phyloP scores from a whole-genome alignment of 1,139 yeast genomes.

The Debaryomyces udenii region DNA sequence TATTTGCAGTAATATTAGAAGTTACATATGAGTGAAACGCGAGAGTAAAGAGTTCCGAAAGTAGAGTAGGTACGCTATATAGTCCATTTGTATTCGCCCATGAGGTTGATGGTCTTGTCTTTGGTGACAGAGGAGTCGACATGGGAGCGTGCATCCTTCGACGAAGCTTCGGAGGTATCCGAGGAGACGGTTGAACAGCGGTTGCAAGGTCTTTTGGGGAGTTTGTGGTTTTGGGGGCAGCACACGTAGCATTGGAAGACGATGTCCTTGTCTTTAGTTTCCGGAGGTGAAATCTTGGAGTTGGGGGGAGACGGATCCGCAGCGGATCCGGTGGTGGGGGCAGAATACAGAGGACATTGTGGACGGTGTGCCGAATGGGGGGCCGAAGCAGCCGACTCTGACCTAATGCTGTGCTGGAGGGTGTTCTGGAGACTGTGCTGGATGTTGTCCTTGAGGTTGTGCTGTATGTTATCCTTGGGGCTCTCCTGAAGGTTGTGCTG shows the following conservation, averaged over 20 bases:
- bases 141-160: slow-evolving; percentile 1
- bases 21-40: too few relatives aligned
- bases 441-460: too few relatives aligned
- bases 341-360: neutral
- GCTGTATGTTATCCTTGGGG: too few relatives aligned
- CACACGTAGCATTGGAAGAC: slow-evolving; percentile 23
- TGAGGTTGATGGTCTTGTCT: slow-evolving; percentile 29
- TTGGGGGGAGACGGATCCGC: neutral
- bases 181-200: slow-evolving; percentile 17
- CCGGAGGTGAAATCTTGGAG: neutral
- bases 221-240: slow-evolving; percentile 13
- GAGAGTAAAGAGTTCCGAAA: neutral
- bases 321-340: neutral
- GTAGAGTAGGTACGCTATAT: slow-evolving; percentile 15
- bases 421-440: too few relatives aligned
- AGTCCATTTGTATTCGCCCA: slow-evolving; percentile 40
- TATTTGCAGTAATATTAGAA: too few relatives aligned
- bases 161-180: slow-evolving; percentile 4
- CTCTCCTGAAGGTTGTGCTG: too few relatives aligned
- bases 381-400: too few relatives aligned
- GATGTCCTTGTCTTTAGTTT: slow-evolving; percentile 16
- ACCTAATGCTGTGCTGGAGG: too few relatives aligned
- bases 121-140: slow-evolving; percentile 8
- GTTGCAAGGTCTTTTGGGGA: slow-evolving; percentile 19
- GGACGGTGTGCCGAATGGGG: neutral